These are phyloP conservation scores for Neurospora sp. DNA, from an alignment of 495 filamentous ascomycete species.

Conservation along the genomic window DNA sequence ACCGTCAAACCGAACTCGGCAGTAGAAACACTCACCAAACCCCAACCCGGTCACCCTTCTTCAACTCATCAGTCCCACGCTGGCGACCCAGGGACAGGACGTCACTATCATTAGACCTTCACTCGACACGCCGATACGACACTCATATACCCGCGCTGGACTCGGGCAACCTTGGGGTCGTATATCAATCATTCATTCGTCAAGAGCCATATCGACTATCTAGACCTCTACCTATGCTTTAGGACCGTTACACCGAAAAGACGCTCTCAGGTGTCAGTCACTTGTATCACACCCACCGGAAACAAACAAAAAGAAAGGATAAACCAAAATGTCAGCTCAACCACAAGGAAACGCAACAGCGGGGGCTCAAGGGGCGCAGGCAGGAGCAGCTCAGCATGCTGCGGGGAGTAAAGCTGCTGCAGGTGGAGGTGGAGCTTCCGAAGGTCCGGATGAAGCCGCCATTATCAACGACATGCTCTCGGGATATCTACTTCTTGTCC, in stretches of 20 bases:
- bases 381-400: neutral
- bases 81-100: neutral
- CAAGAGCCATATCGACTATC: neutral
- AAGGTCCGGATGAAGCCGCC: slow-evolving; percentile 13
- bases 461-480: slow-evolving; percentile 35
- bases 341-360: slow-evolving; percentile 1
- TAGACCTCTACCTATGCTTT: neutral
- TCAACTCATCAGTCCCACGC: neutral
- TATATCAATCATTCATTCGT: neutral
- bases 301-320: neutral
- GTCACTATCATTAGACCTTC: neutral
- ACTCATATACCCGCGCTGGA: neutral
- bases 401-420: slow-evolving; percentile 1
- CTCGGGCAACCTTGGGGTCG: neutral
- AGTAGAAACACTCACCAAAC: neutral
- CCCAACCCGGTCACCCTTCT: neutral
- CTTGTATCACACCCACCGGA: neutral
- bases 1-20: neutral
- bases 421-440: slow-evolving; percentile 2
- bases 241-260: neutral
- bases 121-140: neutral
- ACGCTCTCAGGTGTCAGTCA: neutral
- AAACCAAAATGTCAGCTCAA: neutral
- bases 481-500: slow-evolving; percentile 38
- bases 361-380: neutral